Base-by-base conservation (phyloP, 768 basidiomycete species). In the Tricholoma flavovirens region DNA sequence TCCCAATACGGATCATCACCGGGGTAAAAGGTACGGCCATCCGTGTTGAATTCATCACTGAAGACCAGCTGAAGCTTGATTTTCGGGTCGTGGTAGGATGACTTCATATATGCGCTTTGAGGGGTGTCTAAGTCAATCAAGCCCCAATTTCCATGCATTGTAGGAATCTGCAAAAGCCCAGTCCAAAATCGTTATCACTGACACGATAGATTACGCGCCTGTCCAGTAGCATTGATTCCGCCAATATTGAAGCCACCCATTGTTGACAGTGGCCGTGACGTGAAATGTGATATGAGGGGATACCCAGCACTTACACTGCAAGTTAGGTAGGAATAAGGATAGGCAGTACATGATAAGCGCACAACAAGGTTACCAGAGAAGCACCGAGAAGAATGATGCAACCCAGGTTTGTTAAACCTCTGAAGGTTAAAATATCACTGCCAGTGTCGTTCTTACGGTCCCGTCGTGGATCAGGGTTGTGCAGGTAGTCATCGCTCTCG, bases 1-100 rank as follows among this genome's bases (percentile, higher is more conserved):
- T 92, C 90, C 90, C 90, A 92, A 67, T 87, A 93, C 6, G 92
- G 88, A 69, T 95, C 93, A 67, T 94, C 90, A 55, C 90, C 91
- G 49, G 86, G 86, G 68, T 87, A 91, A 68, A 94, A 94, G 0
- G 87, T 81, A 35, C 93, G 82, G 14, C 88, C 86, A 4, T 87
- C 84, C 7, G 73, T 74, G 56, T 95, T 85, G 71, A 95, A 95
- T 69, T 95, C 93, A 69, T 95, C 93, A 38, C 88, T 90, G 69
- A 92, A 94, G 3, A 93, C 84, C 11, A 96, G 78, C 55, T 85
- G 82, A 69, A 85, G 61, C 60, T 78, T 68, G 51, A 78, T 70
- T 9, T 74, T 72, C 21, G 86, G 78, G 61, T 86, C 77, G 17
- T 68, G 63, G 61, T 79, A 84, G 4, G 83, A 82, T 5, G 69